Percentiles rank a stretch among this genome's conserved stretches.
Conservation (phyloP, 805 yeast species). For the Candida broadrunensis region DNA sequence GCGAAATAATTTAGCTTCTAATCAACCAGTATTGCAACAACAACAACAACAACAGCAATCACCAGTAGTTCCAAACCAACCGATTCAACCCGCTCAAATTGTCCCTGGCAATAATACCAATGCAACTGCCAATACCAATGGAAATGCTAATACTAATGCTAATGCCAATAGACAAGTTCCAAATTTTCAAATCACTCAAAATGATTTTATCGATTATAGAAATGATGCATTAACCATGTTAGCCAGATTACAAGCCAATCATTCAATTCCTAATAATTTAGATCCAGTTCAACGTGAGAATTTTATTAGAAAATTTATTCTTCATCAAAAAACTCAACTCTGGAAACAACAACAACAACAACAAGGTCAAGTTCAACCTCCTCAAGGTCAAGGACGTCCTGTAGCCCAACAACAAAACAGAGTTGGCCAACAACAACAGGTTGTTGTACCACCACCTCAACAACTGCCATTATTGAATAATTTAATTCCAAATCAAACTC, state of each 20-base stretch:
- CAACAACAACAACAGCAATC: constrained; percentile 14
- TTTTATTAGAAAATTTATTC: constrained; percentile 35
- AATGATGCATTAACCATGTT: constrained; percentile 40
- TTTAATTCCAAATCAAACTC: constrained; percentile 2
- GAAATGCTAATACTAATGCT: constrained; percentile 25
- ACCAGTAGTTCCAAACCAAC: no score
- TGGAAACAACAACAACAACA: constrained; percentile 27
- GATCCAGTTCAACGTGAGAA: constrained; percentile 36
- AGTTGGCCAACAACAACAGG: constrained; percentile 4
- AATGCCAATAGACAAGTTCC: constrained; percentile 20
- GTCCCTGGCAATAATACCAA: constrained; percentile 29
- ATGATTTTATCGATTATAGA: constrained; percentile 36
- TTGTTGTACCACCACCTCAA: constrained; percentile 1
- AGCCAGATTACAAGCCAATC: constrained; percentile 31
- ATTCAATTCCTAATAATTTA: constrained; percentile 30
- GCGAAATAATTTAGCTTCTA: constrained; percentile 11
- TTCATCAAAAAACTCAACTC: constrained; percentile 32
- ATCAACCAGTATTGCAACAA: constrained; percentile 25
- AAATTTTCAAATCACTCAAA: constrained; percentile 30
- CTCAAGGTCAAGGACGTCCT: constrained; percentile 4
- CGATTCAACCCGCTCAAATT: no score
- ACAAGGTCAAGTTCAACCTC: constrained; percentile 9
- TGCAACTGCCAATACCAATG: constrained; percentile 26
- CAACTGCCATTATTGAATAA: constrained; percentile 7
- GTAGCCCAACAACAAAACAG: constrained; percentile 6